Percentiles rank a stretch among this genome's conserved stretches.
phyloP scores from a whole-genome alignment of 805 yeast species.

The Barnettozyma salicaria region DNA sequence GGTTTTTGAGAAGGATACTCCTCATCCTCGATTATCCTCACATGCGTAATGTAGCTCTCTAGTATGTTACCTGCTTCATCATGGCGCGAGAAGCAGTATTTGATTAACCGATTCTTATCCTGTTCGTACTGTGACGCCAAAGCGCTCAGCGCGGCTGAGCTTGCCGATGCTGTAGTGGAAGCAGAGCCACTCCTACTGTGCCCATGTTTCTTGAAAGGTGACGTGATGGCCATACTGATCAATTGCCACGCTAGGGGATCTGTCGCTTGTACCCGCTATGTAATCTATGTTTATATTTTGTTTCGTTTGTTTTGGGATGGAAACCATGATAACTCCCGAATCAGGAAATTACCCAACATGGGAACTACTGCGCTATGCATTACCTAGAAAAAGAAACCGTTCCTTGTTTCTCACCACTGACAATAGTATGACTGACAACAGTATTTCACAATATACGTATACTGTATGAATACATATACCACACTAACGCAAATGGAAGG shows the following conservation, averaged over 20 bases:
- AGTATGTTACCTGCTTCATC: conserved; percentile 38
- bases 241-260: too few species aligned
- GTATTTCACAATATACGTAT: too few species aligned
- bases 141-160: conserved; percentile 26
- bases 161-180: conserved; percentile 22
- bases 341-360: not conserved
- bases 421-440: too few species aligned
- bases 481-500: too few species aligned
- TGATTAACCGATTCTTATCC: conserved; percentile 44
- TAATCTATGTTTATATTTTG: not conserved
- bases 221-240: conserved; percentile 31
- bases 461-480: too few species aligned
- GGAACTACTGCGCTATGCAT: not conserved
- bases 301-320: not conserved
- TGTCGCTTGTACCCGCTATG: not conserved
- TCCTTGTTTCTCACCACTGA: not conserved
- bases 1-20: conserved; percentile 65
- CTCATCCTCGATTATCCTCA: conserved; percentile 67
- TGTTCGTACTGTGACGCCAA: conserved; percentile 54
- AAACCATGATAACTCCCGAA: not conserved
- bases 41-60: conserved; percentile 70
- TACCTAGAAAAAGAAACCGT: conserved; percentile 2
- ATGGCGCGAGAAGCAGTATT: conserved; percentile 42
- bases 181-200: conserved; percentile 20
- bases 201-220: conserved; percentile 30